Percentiles rank a stretch among this genome's conserved stretches.
These are phyloP conservation scores for Dactylella cylindrospora DNA, from an alignment of 2,329 filamentous ascomycete genomes.

Conservation along the genomic window DNA sequence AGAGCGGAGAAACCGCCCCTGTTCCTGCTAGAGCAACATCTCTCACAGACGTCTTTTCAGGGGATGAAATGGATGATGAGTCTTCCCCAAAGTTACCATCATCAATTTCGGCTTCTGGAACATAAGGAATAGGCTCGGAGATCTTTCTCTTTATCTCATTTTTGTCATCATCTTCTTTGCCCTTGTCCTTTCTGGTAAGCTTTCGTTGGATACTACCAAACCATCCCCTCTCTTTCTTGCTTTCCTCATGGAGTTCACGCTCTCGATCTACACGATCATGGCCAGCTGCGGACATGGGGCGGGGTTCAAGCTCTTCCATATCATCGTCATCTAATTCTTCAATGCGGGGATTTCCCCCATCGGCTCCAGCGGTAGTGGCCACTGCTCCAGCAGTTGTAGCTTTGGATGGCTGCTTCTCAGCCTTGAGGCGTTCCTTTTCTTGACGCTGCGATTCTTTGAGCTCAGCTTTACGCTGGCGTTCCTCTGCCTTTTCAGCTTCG, in stretches of 20 bases:
- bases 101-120: slow-evolving; percentile 1
- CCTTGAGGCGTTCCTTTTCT: slow-evolving; percentile 32
- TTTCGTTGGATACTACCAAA: slow-evolving; percentile 33
- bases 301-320: slow-evolving; percentile 39
- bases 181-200: slow-evolving; percentile 14
- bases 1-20: slow-evolving; percentile 3
- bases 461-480: slow-evolving; percentile 36
- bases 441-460: slow-evolving; percentile 34
- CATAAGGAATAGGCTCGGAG: neutral
- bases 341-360: neutral
- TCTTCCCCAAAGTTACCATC: neutral
- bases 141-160: slow-evolving; percentile 2
- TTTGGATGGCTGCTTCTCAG: slow-evolving; percentile 11
- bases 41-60: slow-evolving; percentile 14
- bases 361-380: neutral
- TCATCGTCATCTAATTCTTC: neutral
- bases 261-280: slow-evolving; percentile 28
- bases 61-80: slow-evolving; percentile 24
- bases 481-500: slow-evolving; percentile 36
- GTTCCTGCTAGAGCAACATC: slow-evolving; percentile 26
- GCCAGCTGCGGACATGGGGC: slow-evolving; percentile 35
- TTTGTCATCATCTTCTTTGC: slow-evolving; percentile 15
- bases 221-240: slow-evolving; percentile 34
- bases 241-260: slow-evolving; percentile 25
- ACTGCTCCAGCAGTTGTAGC: neutral